These are phyloP conservation scores for Ganoderma lucidum DNA, from an alignment of 1,284 basidiomycete genomes.

Conservation along the genomic window DNA sequence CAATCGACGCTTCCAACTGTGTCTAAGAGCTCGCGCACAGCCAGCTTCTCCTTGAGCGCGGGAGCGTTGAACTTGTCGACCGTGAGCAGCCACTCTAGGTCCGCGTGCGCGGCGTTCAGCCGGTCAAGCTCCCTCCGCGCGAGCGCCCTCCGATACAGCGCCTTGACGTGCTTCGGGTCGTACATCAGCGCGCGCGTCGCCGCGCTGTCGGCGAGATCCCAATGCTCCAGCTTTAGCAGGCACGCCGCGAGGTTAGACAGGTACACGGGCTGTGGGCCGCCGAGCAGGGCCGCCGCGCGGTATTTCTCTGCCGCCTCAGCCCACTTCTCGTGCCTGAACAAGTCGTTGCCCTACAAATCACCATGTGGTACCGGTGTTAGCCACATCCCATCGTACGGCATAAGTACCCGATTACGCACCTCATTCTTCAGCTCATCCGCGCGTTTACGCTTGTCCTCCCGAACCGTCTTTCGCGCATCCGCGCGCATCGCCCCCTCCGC, in stretches of 20 bases:
- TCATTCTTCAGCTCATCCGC: slow-evolving; percentile 8
- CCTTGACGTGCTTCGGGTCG: slow-evolving; percentile 51
- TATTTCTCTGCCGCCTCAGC: slow-evolving; percentile 37
- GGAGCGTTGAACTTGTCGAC: slow-evolving; percentile 44
- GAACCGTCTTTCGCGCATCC: background rate
- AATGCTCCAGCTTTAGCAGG: slow-evolving; percentile 49
- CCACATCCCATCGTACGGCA: background rate
- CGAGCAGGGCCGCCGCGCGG: slow-evolving; percentile 32
- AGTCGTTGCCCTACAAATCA: slow-evolving; percentile 35
- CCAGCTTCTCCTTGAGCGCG: slow-evolving; percentile 42
- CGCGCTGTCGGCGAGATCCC: slow-evolving; percentile 50
- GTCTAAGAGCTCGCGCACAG: background rate
- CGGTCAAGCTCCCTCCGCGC: slow-evolving; percentile 49
- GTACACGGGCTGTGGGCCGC: slow-evolving; percentile 42
- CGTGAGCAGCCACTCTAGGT: slow-evolving; percentile 48
- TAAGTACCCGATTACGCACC: background rate
- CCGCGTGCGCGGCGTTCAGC: slow-evolving; percentile 48
- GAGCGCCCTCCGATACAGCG: slow-evolving; percentile 52
- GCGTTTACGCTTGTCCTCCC: background rate
- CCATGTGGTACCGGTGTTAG: background rate
- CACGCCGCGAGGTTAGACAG: slow-evolving; percentile 51
- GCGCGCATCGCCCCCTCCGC: slow-evolving; percentile 1
- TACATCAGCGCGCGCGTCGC: slow-evolving; percentile 52
- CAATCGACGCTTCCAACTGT: background rate
- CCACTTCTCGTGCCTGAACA: slow-evolving; percentile 36